Percentiles rank a stretch among this genome's conserved stretches.
Conservation (phyloP, 2,329 filamentous ascomycete species). For the Apiospora aurea region DNA sequence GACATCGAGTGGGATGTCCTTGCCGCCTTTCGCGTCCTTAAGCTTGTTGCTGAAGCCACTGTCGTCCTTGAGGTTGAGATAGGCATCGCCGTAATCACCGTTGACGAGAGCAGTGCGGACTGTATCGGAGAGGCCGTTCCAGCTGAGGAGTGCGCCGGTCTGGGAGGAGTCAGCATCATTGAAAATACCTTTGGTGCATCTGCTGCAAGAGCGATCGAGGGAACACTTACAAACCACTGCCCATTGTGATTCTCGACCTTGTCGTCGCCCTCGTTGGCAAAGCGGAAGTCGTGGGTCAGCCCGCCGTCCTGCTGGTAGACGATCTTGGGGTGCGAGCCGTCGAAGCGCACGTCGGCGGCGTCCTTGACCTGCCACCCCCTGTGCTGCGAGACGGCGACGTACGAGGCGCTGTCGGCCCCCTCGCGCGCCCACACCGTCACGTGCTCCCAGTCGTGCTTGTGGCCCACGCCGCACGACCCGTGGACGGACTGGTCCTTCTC, state of each 20-base stretch:
- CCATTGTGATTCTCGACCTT: slow-evolving; percentile 40
- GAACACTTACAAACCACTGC: slow-evolving; percentile 35
- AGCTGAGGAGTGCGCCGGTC: slow-evolving; percentile 36
- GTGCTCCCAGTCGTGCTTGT: slow-evolving; percentile 48
- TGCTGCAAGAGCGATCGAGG: neutral
- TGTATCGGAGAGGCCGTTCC: slow-evolving; percentile 38
- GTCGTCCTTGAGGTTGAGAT: slow-evolving; percentile 39
- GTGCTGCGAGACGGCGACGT: slow-evolving; percentile 39
- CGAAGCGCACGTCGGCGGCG: slow-evolving; percentile 38
- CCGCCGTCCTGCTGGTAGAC: slow-evolving; percentile 43
- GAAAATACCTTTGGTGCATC: neutral
- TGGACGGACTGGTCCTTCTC: slow-evolving; percentile 48
- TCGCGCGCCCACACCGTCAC: slow-evolving; percentile 40
- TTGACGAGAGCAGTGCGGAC: slow-evolving; percentile 37
- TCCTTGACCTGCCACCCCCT: slow-evolving; percentile 37
- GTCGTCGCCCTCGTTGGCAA: slow-evolving; percentile 38
- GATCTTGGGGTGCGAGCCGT: slow-evolving; percentile 41
- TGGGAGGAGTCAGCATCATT: neutral
- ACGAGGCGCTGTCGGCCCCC: slow-evolving; percentile 33
- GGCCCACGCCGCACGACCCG: slow-evolving; percentile 39
- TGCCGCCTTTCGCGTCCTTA: neutral
- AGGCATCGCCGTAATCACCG: slow-evolving; percentile 38
- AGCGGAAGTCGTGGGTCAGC: slow-evolving; percentile 40
- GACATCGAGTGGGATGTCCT: neutral
- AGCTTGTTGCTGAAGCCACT: slow-evolving; percentile 6